Evolutionary conservation across 371 early-diverging fungal species (phyloP), one percentile per base, ranked within the genome.

Genomic region (Sporodiniella umbellata): DNA sequence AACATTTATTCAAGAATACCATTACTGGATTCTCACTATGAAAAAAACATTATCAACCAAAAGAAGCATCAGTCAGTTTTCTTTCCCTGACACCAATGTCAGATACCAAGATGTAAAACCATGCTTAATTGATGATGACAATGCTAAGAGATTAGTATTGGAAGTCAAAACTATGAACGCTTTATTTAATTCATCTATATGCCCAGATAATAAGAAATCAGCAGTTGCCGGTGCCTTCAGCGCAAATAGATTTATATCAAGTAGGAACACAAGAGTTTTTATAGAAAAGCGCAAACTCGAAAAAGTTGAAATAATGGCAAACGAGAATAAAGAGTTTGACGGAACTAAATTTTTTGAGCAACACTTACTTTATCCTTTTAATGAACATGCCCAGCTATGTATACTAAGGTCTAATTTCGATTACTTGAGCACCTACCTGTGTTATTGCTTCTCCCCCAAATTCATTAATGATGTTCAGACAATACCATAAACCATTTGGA

Each of bases 131-230:
- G 26, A 51, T 12, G 12, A 26, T 47, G 50, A 50, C 23, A 56
- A 45, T 33, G 28, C 17, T 24, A 28, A 48, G n/a, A 63, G 58
- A 53, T 48, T 63, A 30, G 58, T 40, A 33, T 43, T 63, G 33
- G 58, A 49, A 44, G 55, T 58, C 18, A 55, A 58, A 53, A 45
- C 58, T 21, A 53, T 54, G 50, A 63, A 63, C 35, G 54, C 45
- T 48, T 51, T 58, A 40, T 24, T 58, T 24, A 54, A 48, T 33
- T 54, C 43, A 33, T 48, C 48, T 42, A 48, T 26, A 47, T 48
- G 54, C 45, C 31, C 48, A 31, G 43, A 48, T n/a, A 42, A 37
- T 26, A 54, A 35, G 42, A 17, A 54, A 19, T 46, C 38, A 31
- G 38, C 48, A 51, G 48, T 44, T 47, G 31, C 57, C 33, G 58